These are phyloP conservation scores for Suillus decipiens DNA, from an alignment of 768 basidiomycete species.

Conservation along the genomic window DNA sequence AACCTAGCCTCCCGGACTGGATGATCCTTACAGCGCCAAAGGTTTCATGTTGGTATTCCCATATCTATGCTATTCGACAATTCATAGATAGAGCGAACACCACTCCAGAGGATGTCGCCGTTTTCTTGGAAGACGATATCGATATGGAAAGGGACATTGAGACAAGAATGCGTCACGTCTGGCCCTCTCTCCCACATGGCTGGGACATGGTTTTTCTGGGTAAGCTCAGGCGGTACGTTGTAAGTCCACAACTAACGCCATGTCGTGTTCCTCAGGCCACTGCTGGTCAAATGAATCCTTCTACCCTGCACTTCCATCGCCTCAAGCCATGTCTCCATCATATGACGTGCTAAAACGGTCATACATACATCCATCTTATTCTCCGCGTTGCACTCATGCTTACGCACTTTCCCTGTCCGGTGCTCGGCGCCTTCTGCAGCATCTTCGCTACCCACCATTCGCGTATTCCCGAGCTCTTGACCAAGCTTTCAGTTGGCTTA, in stretches of 20 bases:
- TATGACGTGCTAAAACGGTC: neutral
- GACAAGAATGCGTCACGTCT: conserved; percentile 42
- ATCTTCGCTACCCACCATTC: conserved; percentile 64
- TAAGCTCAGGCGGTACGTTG: conserved; percentile 26
- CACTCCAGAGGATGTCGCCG: conserved; percentile 35
- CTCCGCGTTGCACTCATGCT: conserved; percentile 74
- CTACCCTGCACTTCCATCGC: conserved; percentile 38
- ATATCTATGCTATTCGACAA: conserved; percentile 51
- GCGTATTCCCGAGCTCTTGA: conserved; percentile 80
- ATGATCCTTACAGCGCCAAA: conserved; percentile 58
- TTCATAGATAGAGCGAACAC: conserved; percentile 37
- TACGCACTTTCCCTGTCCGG: conserved; percentile 57
- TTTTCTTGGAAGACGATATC: conserved; percentile 79
- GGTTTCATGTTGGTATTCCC: conserved; percentile 75
- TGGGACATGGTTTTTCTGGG: conserved; percentile 82
- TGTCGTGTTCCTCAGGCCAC: conserved; percentile 51
- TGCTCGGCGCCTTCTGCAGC: conserved; percentile 58
- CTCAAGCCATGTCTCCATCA: conserved; percentile 15
- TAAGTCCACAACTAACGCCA: conserved; percentile 4
- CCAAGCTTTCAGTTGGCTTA: conserved; percentile 70
- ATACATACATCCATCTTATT: conserved; percentile 55
- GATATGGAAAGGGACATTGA: conserved; percentile 71
- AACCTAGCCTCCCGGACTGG: conserved; percentile 42
- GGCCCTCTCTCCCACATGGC: conserved; percentile 52
- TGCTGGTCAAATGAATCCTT: conserved; percentile 76